These are phyloP conservation scores for Aspergillus latus DNA, from an alignment of 2,329 filamentous ascomycete genomes.

Conservation along the genomic window DNA sequence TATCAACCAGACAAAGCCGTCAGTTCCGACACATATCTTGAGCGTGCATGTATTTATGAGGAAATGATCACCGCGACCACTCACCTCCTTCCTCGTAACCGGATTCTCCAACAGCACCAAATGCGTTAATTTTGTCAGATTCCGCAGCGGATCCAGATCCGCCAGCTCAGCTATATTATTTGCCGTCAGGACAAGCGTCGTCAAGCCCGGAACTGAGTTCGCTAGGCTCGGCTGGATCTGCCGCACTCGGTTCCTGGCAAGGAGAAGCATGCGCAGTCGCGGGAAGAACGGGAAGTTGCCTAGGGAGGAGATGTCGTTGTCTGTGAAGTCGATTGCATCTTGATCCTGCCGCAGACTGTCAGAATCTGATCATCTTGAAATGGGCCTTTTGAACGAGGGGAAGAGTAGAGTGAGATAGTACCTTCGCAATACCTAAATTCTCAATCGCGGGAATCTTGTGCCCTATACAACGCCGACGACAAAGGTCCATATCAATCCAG, in stretches of 20 bases:
- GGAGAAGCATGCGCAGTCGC: slow-evolving; percentile 80
- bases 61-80: slow-evolving; percentile 39
- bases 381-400: neutral
- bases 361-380: neutral
- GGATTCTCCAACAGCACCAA: slow-evolving; percentile 83
- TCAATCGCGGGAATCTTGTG: slow-evolving; percentile 97
- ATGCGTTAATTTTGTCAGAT: slow-evolving; percentile 71
- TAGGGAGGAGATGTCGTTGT: slow-evolving; percentile 90
- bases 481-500: slow-evolving; percentile 78
- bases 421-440: slow-evolving; percentile 91
- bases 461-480: slow-evolving; percentile 63
- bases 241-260: slow-evolving; percentile 84
- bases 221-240: slow-evolving; percentile 75
- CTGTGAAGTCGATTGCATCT: slow-evolving; percentile 96
- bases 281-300: slow-evolving; percentile 92
- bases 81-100: slow-evolving; percentile 85
- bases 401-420: slow-evolving; percentile 47
- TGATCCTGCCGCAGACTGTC: slow-evolving; percentile 63
- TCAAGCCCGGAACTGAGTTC: slow-evolving; percentile 76
- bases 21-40: neutral
- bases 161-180: slow-evolving; percentile 83
- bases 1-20: slow-evolving; percentile 39
- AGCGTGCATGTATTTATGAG: neutral
- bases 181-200: slow-evolving; percentile 75
- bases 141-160: slow-evolving; percentile 77